Base-by-base conservation (phyloP, 805 yeast genomes). In the Maudiozyma barnettii region DNA sequence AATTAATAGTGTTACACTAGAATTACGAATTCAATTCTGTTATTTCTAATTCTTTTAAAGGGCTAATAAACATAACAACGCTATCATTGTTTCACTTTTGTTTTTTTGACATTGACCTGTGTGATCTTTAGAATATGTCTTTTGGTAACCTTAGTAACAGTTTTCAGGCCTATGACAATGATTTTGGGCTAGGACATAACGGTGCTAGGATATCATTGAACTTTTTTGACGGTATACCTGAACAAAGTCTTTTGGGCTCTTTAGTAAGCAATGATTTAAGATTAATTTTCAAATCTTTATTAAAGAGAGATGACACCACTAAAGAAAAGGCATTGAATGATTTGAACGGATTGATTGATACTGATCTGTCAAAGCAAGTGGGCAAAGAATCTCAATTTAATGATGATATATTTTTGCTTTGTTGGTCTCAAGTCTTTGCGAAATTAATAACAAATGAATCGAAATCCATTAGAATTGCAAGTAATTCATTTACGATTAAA, bases 371-470 rank as follows among this genome's bases (percentile, higher is more conserved):
- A 21, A 16, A 23, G 4, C n/a, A 26, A 12, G 8, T 12, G 21
- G 43, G 43, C 5, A 18, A 18, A 12, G 21, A n/a, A 33, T 37
- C 26, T 23, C 43, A 50, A 18, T 54, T 69, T 14, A 59, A 70
- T n/a, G 81, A 82, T 51, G 84, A 81, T 45, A 55, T 77, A 22
- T 73, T 75, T 18, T 63, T 75, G n/a, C 73, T 71, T 45, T 75
- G 80, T 35, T 86, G 87, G 95, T 72, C 86, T 41, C 95, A 88
- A 62, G 54, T 87, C 19, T 91, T 86, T 57, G 83, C 96, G 0
- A 86, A 88, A 57, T 67, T 90, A 26, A 74, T 93, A 1, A 71
- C 83, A 5, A 93, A 85, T 51, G 78, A 77, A 46, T 79, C 90
- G 2, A 78, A 82, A 52, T 66, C 67, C 13, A 84, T 88, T 1